These are phyloP conservation scores for Cercophora sp. DNA, from an alignment of 495 filamentous ascomycete species.

Conservation along the genomic window DNA sequence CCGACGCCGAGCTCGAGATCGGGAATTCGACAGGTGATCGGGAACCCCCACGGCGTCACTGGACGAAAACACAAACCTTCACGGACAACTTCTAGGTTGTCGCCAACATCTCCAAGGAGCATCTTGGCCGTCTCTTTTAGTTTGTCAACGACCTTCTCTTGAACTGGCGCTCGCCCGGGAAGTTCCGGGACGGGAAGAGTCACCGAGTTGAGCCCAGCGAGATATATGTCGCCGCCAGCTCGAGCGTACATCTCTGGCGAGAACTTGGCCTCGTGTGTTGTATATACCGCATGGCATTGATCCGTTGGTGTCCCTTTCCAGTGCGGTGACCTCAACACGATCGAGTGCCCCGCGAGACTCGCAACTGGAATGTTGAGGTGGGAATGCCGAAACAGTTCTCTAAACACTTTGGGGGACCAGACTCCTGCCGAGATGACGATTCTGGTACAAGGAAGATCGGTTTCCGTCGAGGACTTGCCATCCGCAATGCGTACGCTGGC, in stretches of 20 bases:
- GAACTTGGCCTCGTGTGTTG: conserved; percentile 53
- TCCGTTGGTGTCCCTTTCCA: conserved; percentile 39
- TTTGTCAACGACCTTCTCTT: conserved; percentile 42
- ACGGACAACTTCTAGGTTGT: conserved; percentile 60
- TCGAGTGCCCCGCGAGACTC: conserved; percentile 66
- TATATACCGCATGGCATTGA: conserved; percentile 68
- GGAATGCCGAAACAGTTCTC: conserved; percentile 57
- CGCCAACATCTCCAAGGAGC: conserved; percentile 48
- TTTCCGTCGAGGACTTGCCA: conserved; percentile 43
- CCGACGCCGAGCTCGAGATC: conserved; percentile 50
- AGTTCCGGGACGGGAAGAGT: conserved; percentile 54
- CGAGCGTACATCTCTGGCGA: conserved; percentile 73
- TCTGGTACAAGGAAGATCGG: conserved; percentile 52
- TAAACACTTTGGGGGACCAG: conserved; percentile 64
- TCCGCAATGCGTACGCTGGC: conserved; percentile 43
- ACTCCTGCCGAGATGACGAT: conserved; percentile 65
- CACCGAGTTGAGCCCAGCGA: conserved; percentile 67
- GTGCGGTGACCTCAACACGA: conserved; percentile 61
- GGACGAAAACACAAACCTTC: conserved; percentile 72
- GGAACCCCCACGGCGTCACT: conserved; percentile 56
- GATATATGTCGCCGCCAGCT: conserved; percentile 61
- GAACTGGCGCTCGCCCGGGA: conserved; percentile 44
- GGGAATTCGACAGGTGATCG: conserved; percentile 55
- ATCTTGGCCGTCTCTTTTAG: conserved; percentile 52
- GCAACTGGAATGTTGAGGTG: conserved; percentile 48